Percentiles rank a stretch among this genome's conserved stretches.
Evolutionary conservation across 2,329 filamentous ascomycete species (phyloP).

Genomic region (Trichoderma gracile): DNA sequence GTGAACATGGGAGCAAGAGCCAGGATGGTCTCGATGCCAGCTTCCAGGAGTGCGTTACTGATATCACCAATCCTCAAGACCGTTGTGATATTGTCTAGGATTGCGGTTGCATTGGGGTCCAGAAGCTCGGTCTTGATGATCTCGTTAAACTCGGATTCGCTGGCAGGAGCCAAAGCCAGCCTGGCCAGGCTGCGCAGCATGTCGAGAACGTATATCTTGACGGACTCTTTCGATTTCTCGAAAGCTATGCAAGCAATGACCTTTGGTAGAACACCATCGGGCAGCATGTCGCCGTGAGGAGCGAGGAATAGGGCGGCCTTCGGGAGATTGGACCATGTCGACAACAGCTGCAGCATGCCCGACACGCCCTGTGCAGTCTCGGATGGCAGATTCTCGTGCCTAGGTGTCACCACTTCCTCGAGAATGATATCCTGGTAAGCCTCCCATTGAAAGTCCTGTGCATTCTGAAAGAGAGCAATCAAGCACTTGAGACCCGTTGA

Average conservation of each 20-base stretch:
- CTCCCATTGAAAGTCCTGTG: conserved; percentile 69
- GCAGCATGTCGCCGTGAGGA: conserved; percentile 43
- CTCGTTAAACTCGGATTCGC: conserved; percentile 58
- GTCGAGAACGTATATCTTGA: conserved; percentile 77
- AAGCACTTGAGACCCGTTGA: conserved; percentile 81
- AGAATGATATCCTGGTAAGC: conserved; percentile 71
- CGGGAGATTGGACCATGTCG: conserved; percentile 72
- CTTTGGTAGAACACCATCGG: conserved; percentile 66
- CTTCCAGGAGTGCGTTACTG: conserved; percentile 74
- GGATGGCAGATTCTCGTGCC: conserved; percentile 73
- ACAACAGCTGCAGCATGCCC: conserved; percentile 75
- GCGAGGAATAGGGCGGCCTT: conserved; percentile 67
- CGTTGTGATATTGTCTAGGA: conserved; percentile 66
- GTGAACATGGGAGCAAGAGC: conserved; percentile 70
- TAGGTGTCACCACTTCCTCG: conserved; percentile 71
- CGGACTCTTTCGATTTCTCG: conserved; percentile 77
- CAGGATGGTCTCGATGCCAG: conserved; percentile 78
- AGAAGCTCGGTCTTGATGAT: conserved; percentile 58
- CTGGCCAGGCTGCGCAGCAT: conserved; percentile 71
- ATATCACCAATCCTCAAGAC: conserved; percentile 63
- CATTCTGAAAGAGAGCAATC: conserved; percentile 73
- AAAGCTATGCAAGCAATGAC: conserved; percentile 72
- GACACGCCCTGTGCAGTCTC: conserved; percentile 92
- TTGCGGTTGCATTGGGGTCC: conserved; percentile 56
- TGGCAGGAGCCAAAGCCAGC: conserved; percentile 56